Evolutionary conservation across 495 filamentous ascomycete species (phyloP).

Genomic region (Hypoxylon trugodes): DNA sequence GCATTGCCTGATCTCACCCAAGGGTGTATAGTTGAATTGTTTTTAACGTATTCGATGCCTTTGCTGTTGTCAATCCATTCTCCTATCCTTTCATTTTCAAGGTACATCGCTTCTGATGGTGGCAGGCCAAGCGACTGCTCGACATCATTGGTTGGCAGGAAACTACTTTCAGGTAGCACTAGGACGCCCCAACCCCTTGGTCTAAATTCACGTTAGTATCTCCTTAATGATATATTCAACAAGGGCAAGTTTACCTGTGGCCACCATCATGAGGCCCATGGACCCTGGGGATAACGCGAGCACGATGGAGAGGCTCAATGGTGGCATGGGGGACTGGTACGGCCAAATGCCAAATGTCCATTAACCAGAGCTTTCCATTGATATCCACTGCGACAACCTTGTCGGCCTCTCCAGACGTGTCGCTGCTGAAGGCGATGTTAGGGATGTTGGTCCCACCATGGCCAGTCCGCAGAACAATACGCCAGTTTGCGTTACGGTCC

Average conservation of each 20-base stretch:
- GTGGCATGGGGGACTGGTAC: conserved; percentile 22
- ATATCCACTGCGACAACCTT: conserved; percentile 83
- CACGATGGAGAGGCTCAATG: conserved; percentile 13
- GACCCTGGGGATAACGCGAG: not conserved
- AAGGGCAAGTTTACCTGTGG: conserved; percentile 16
- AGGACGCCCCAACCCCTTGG: conserved; percentile 58
- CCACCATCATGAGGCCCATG: not conserved
- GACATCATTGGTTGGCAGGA: conserved; percentile 45
- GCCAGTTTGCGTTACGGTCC: conserved; percentile 51
- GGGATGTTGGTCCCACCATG: conserved; percentile 72
- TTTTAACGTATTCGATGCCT: conserved; percentile 28
- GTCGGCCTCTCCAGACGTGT: conserved; percentile 65
- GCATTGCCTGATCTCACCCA: conserved; percentile 28
- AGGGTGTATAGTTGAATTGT: conserved; percentile 38
- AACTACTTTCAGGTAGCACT: conserved; percentile 52
- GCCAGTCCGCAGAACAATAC: conserved; percentile 48
- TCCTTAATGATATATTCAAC: not conserved
- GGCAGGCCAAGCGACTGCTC: conserved; percentile 48
- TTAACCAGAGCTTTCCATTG: conserved; percentile 67
- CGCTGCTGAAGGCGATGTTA: conserved; percentile 74
- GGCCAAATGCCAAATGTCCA: conserved; percentile 69
- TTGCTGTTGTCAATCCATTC: conserved; percentile 34
- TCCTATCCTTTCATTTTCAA: conserved; percentile 10
- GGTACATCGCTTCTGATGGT: conserved; percentile 21
- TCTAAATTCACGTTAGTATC: conserved; percentile 20